Base-by-base conservation (phyloP, 495 filamentous ascomycete species). In the Immersiella caudata region DNA sequence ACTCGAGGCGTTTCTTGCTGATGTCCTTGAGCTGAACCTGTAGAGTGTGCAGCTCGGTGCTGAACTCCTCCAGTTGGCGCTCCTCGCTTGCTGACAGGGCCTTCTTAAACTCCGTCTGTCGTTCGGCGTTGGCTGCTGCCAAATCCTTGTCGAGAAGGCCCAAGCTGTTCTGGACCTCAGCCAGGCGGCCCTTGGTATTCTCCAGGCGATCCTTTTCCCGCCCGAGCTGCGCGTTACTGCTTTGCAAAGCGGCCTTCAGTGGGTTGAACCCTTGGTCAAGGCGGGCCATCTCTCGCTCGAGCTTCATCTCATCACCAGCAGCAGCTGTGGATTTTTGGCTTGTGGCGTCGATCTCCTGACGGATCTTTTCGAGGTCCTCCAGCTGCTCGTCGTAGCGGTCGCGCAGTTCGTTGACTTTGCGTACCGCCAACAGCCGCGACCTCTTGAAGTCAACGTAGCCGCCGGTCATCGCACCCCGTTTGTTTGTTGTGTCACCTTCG, bases 401-500 rank as follows among this genome's bases (percentile, higher is more conserved):
- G 26, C 92, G 87, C 83, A 90, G 91, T 71, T 86, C 89, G 21
- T 87, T 84, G 27, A 93, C 84, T n/a, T 86, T 85, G 67, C 88
- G 91, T 18, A 97, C 90, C 35, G 91, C 93, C 65, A 96, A 90
- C 14, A 97, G 81, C 16, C 94, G 87, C 0, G 94, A 97, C 57
- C 87, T 87, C 25, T 90, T 86, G 1, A 90, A 85, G 74, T 99
- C 94, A 50, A 94, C 86, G 76, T 89, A 99, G 69, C 95, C 95
- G 80, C 95, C 95, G 26, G 91, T 96, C 80, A 98, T 86, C 1
- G 93, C 95, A 77, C 95, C 95, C 69, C 93, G 89, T 81, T 94
- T 97, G 78, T 97, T 94, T 1, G 92, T 90, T 56, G 90, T 90
- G 78, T 99, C 95, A 73, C 95, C 95, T 21, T 97, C 93, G 8